phyloP scores from a whole-genome alignment of 78 protist genomes.

The Speleostelium caveatum region DNA sequence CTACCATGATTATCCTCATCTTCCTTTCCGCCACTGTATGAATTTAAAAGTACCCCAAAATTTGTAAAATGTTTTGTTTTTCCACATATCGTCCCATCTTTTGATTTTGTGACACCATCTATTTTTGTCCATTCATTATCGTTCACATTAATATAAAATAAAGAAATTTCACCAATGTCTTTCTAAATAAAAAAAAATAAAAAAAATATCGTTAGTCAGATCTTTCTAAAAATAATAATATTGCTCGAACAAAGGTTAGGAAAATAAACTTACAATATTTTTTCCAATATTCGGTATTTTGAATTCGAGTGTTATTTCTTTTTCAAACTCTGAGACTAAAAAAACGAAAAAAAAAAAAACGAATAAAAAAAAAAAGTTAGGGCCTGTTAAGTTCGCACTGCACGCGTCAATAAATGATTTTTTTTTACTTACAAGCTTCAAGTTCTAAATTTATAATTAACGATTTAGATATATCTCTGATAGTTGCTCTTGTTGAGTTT shows the following conservation, averaged over 20 bases:
- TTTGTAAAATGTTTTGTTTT: conserved; percentile 7
- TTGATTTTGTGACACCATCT: background rate
- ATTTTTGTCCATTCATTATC: background rate
- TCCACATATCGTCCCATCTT: background rate
- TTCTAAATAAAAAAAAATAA: too few species aligned
- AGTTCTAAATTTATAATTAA: background rate
- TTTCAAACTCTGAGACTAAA: background rate
- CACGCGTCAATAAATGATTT: too few species aligned
- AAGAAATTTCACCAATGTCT: background rate
- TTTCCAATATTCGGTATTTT: background rate
- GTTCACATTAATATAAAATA: background rate
- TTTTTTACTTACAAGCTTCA: too few species aligned
- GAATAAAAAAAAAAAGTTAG: too few species aligned
- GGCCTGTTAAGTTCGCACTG: too few species aligned
- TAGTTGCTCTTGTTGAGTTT: background rate
- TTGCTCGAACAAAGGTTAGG: too few species aligned
- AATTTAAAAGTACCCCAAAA: background rate
- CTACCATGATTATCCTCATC: conserved; percentile 2
- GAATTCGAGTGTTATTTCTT: background rate
- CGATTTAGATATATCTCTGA: background rate
- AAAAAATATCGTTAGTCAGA: too few species aligned
- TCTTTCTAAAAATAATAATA: too few species aligned
- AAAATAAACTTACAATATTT: too few species aligned
- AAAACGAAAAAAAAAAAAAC: too few species aligned
- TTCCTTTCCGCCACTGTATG: background rate